phyloP scores from a whole-genome alignment of 1,284 basidiomycete species.

The Fistulinella cinereoalba region DNA sequence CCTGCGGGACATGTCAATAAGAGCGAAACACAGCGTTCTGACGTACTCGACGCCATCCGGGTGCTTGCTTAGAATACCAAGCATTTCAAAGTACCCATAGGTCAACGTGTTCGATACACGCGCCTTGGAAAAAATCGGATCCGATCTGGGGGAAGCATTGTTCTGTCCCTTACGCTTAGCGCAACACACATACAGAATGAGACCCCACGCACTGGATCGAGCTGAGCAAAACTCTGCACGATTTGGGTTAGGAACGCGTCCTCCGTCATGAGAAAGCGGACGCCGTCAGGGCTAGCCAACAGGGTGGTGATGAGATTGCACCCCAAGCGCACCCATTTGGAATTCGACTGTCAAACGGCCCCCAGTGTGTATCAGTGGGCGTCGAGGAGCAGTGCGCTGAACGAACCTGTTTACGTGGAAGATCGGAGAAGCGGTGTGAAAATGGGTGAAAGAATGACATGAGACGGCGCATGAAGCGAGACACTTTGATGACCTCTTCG shows the following conservation, averaged over 20 bases:
- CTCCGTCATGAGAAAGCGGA: conserved; percentile 76
- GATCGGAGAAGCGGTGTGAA: conserved; percentile 77
- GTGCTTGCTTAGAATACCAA: conserved; percentile 86
- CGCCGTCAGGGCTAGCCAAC: conserved; percentile 80
- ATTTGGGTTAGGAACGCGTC: conserved; percentile 88
- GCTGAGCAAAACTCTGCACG: conserved; percentile 84
- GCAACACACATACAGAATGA: neutral
- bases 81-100: conserved; percentile 94
- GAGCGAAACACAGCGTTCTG: neutral
- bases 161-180: conserved; percentile 43
- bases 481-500: conserved; percentile 92
- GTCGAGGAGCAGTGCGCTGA: neutral
- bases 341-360: conserved; percentile 53
- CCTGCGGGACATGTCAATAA: conserved; percentile 39
- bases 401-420: conserved; percentile 69
- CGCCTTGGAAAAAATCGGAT: conserved; percentile 85
- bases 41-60: conserved; percentile 87
- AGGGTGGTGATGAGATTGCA: conserved; percentile 83
- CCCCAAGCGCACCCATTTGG: conserved; percentile 82
- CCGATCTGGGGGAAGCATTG: conserved; percentile 62
- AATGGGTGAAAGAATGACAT: conserved; percentile 94
- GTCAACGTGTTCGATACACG: conserved; percentile 83
- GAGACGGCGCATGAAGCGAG: conserved; percentile 83
- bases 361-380: neutral
- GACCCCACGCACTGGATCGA: conserved; percentile 74